These are phyloP conservation scores for Cercospora zeae-maydis DNA, from an alignment of 2,329 filamentous ascomycete genomes.

Conservation along the genomic window DNA sequence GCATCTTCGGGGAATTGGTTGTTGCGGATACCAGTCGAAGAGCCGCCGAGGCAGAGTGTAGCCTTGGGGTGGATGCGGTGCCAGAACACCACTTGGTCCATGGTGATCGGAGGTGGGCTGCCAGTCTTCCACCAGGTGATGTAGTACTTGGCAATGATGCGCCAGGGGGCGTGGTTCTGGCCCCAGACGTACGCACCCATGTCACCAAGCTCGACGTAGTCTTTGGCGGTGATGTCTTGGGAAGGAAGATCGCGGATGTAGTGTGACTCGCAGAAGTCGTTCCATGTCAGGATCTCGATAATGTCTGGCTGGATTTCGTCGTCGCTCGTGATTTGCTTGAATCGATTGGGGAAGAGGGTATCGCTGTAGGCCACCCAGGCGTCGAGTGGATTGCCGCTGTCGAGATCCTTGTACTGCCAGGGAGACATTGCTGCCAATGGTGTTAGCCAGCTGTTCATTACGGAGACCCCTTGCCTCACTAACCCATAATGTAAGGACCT, in stretches of 20 bases:
- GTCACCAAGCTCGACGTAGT: conserved; percentile 34
- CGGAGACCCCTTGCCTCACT: conserved; percentile 26
- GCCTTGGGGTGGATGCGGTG: conserved; percentile 39
- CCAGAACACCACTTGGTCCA: conserved; percentile 41
- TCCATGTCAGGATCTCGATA: conserved; percentile 41
- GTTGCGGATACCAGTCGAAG: conserved; percentile 35
- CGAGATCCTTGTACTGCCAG: conserved; percentile 42
- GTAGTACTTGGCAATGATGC: conserved; percentile 41
- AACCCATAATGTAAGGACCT: conserved; percentile 41
- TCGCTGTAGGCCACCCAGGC: conserved; percentile 40
- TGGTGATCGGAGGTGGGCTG: conserved; percentile 32
- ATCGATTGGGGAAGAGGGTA: conserved; percentile 38
- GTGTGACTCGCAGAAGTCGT: conserved; percentile 41
- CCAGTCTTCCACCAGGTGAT: conserved; percentile 39
- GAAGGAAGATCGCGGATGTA: conserved; percentile 40
- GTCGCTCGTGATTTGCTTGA: conserved; percentile 28
- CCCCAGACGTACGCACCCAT: conserved; percentile 38
- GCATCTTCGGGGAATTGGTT: conserved; percentile 35
- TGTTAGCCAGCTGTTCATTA: conserved; percentile 28
- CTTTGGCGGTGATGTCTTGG: conserved; percentile 28
- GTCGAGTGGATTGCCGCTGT: conserved; percentile 36
- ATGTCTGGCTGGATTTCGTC: conserved; percentile 38
- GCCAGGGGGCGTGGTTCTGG: conserved; percentile 39
- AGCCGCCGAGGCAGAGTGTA: conserved; percentile 34
- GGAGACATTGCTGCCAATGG: conserved; percentile 36